Evolutionary conservation across 2,329 filamentous ascomycete genomes (phyloP).

Genomic region (Lizonia empirigonia): DNA sequence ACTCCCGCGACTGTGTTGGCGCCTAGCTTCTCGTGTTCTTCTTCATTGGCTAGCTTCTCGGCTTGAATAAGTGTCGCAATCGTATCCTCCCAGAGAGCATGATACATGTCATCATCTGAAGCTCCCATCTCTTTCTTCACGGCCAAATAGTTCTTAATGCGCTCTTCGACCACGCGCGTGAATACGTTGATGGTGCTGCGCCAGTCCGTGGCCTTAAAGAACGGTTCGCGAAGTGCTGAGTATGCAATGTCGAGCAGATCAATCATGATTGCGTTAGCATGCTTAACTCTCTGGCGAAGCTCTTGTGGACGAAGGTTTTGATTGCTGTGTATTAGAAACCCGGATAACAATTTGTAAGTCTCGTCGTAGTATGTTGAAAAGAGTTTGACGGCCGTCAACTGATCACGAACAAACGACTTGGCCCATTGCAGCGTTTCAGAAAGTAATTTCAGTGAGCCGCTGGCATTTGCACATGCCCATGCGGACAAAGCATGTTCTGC

Average conservation of each 20-base stretch:
- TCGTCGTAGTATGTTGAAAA: constrained; percentile 31
- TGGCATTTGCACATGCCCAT: constrained; percentile 40
- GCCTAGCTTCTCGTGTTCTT: constrained; percentile 21
- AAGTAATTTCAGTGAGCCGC: constrained; percentile 39
- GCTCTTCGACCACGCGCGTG: constrained; percentile 18
- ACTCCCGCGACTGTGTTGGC: constrained; percentile 20
- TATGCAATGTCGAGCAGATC: constrained; percentile 39
- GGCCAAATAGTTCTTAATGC: constrained; percentile 13
- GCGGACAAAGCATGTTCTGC: constrained; percentile 37
- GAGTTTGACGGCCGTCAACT: constrained; percentile 30
- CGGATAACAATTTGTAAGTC: constrained; percentile 32
- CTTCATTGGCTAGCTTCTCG: constrained; percentile 27
- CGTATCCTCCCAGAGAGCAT: constrained; percentile 30
- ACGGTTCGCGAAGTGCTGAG: constrained; percentile 41
- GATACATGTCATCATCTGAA: constrained; percentile 24
- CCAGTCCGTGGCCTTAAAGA: constrained; percentile 38
- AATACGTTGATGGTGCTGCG: constrained; percentile 30
- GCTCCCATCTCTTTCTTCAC: constrained; percentile 17
- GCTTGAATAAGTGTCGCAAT: constrained; percentile 26
- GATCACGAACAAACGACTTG: constrained; percentile 47
- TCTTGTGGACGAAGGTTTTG: not conserved
- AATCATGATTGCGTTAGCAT: constrained; percentile 38
- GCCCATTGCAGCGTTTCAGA: constrained; percentile 44
- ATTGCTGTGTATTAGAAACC: constrained; percentile 11
- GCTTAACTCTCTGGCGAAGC: constrained; percentile 24